phyloP scores from a whole-genome alignment of 805 yeast genomes.

The Starmerella apis region DNA sequence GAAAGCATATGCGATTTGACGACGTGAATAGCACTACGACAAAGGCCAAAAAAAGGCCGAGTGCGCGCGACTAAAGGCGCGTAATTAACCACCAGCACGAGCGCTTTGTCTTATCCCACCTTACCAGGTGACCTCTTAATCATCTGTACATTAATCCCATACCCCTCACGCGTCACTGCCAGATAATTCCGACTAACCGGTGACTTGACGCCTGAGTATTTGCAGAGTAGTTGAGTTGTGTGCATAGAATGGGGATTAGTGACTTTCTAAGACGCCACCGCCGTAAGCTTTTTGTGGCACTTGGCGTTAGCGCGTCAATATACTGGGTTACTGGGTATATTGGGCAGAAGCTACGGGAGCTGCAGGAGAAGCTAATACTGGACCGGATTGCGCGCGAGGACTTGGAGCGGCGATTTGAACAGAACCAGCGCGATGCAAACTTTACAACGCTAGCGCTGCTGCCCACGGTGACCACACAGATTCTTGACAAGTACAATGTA shows the following conservation, averaged over 20 bases:
- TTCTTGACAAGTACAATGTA: conserved; percentile 53
- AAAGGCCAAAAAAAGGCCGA: conserved; percentile 2
- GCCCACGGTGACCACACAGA: conserved; percentile 62
- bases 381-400: conserved; percentile 55
- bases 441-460: conserved; percentile 72
- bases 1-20: conserved; percentile 23
- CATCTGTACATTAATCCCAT: background rate
- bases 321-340: conserved; percentile 39
- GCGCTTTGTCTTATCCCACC: too few species aligned
- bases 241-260: conserved; percentile 23
- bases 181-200: background rate
- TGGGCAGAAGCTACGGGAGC: conserved; percentile 38
- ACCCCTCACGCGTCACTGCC: conserved; percentile 1
- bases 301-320: conserved; percentile 39
- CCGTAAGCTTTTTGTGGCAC: conserved; percentile 36
- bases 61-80: conserved; percentile 1
- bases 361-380: conserved; percentile 44
- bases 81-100: too few species aligned
- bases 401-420: conserved; percentile 72
- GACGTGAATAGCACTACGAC: conserved; percentile 5
- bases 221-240: background rate
- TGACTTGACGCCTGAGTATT: background rate
- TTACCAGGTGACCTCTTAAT: conserved; percentile 2
- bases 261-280: conserved; percentile 39
- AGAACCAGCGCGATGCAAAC: conserved; percentile 83